phyloP scores from a whole-genome alignment of 805 yeast genomes.

The Metschnikowia cerradonensis region DNA sequence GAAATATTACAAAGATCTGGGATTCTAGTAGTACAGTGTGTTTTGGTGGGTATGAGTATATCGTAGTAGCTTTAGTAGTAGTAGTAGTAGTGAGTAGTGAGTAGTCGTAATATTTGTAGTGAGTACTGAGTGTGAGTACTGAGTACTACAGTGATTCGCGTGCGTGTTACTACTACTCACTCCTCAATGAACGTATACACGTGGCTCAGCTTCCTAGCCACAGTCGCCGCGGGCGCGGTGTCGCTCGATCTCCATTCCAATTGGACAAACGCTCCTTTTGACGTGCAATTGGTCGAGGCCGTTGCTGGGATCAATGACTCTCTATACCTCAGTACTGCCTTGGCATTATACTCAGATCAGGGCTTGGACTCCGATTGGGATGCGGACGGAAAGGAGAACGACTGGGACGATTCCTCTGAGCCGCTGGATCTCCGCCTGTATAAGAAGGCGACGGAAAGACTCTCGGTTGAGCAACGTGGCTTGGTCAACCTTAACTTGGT shows the following conservation, averaged over 20 bases:
- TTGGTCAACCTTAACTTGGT: constrained; percentile 44
- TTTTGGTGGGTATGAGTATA: too few relatives aligned
- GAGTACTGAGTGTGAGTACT: too few relatives aligned
- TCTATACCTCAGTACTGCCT: constrained; percentile 6
- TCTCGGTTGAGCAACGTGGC: constrained; percentile 7
- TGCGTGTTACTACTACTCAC: neutral
- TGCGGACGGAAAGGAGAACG: constrained; percentile 1
- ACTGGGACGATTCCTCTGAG: neutral
- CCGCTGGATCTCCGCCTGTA: constrained; percentile 2
- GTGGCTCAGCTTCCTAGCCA: neutral
- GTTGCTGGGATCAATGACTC: constrained; percentile 12
- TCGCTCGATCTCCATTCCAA: constrained; percentile 10
- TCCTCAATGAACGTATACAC: neutral
- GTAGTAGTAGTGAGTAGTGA: too few relatives aligned
- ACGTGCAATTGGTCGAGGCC: constrained; percentile 16
- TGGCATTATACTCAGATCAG: constrained; percentile 4
- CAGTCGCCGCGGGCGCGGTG: constrained; percentile 4
- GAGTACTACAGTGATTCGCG: neutral
- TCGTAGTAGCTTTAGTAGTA: too few relatives aligned
- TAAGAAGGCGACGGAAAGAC: neutral
- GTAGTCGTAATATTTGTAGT: too few relatives aligned
- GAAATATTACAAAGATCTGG: too few relatives aligned
- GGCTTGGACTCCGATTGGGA: constrained; percentile 13
- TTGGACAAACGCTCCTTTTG: constrained; percentile 15
- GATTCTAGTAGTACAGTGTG: too few relatives aligned